Evolutionary conservation across 257 asterid species (phyloP), one percentile per base, ranked within the genome.

Genomic region (Rubia yunnanensis): DNA sequence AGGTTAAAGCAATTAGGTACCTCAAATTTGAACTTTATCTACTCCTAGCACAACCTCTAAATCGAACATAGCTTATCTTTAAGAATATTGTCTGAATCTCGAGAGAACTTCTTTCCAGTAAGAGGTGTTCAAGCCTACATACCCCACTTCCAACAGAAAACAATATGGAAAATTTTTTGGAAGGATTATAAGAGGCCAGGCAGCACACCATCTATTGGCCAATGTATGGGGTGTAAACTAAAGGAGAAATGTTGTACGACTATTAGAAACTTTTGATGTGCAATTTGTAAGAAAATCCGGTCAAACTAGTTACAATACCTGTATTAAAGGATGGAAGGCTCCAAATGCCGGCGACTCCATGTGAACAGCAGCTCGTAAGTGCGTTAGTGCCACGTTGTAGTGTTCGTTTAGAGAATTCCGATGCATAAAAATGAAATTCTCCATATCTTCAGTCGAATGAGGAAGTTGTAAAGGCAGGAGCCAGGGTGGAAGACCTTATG

Each of bases 311-410:
- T 36, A 31, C 18, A 64, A 54, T 73, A 92, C 97, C 95, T 92
- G 99, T 75, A 89, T 83, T 54, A 84, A 73, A 74, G 97, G 99
- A 73, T 82, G 97, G 76, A 92, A 76, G 38, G 97, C 97, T 83
- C 88, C 96, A 39, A 64, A 52, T 58, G 75, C 78, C 27, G 96
- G 89, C 2, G 88, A 87, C 54, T 70, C 81, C 22, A 82, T 65
- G 74, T 80, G 57, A 69, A 92, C 75, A 70, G 99, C 94, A 72
- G 52, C 77, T 8, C 84, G 85, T 31, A 92, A 79, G 69, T 80
- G 74, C 80, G 84, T 81, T 73, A 89, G 50, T 20, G 92, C 95
- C 72, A 28, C 76, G 63, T 67, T 70, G 75, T 89, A 87, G 74
- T 78, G 1, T 67, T 75, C 77, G 75, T 78, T 84, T 55, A 69